Evolutionary conservation across 2,329 filamentous ascomycete genomes (phyloP).

Genomic region (Xylariaceae sp.): DNA sequence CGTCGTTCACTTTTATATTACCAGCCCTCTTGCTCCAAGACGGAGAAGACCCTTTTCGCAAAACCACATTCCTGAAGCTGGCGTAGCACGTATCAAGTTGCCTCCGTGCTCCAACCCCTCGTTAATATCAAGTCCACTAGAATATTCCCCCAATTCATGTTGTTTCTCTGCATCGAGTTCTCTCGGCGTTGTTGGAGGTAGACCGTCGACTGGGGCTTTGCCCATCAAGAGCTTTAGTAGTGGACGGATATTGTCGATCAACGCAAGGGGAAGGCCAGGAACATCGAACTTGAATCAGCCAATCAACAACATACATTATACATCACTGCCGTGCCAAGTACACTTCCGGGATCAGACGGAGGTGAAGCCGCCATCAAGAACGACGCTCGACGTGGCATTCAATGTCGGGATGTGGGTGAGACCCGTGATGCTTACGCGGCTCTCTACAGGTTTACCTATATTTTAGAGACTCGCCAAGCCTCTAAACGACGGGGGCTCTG

Average conservation of each 20-base stretch:
- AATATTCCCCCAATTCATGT: not conserved
- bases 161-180: not conserved
- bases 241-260: conserved; percentile 9
- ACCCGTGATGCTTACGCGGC: conserved; percentile 18
- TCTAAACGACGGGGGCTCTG: not conserved
- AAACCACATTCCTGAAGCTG: not conserved
- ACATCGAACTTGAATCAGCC: not conserved
- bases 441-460: conserved; percentile 14
- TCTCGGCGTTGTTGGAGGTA: conserved; percentile 9
- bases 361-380: not conserved
- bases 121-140: not conserved
- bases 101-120: conserved; percentile 1
- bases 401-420: conserved; percentile 16
- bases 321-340: conserved; percentile 15
- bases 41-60: conserved; percentile 6
- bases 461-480: conserved; percentile 12
- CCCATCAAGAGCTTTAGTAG: not conserved
- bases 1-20: conserved; percentile 27
- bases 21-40: not conserved
- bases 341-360: not conserved
- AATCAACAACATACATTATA: conserved; percentile 18
- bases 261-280: not conserved
- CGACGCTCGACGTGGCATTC: conserved; percentile 5
- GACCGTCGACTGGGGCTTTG: not conserved
- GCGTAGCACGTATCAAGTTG: not conserved